phyloP scores from a whole-genome alignment of 2,329 filamentous ascomycete genomes.

The Xylaria sp. region DNA sequence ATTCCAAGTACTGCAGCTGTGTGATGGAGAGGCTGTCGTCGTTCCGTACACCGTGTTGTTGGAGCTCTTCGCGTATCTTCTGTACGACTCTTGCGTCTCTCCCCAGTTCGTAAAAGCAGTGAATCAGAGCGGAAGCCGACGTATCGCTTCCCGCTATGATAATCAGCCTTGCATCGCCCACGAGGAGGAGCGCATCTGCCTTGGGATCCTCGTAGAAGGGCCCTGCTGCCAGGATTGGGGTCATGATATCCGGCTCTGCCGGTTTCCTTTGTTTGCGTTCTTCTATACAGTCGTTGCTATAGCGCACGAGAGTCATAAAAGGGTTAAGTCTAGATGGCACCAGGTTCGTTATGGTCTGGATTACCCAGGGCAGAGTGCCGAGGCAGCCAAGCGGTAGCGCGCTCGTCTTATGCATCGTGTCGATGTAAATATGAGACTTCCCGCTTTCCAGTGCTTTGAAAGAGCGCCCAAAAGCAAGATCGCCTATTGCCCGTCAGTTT shows the following conservation, averaged over 20 bases:
- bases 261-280: conserved; percentile 36
- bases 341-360: conserved; percentile 33
- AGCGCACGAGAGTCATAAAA: conserved; percentile 33
- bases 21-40: conserved; percentile 32
- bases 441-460: conserved; percentile 34
- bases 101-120: conserved; percentile 35
- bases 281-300: conserved; percentile 34
- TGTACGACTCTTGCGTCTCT: conserved; percentile 15
- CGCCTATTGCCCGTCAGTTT: conserved; percentile 28
- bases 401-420: conserved; percentile 38
- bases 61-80: conserved; percentile 32
- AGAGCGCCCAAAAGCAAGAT: conserved; percentile 39
- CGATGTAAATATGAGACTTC: conserved; percentile 36
- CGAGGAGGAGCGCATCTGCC: conserved; percentile 34
- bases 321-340: conserved; percentile 35
- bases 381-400: conserved; percentile 33
- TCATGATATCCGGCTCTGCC: conserved; percentile 37
- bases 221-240: conserved; percentile 33
- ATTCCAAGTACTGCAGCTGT: conserved; percentile 29
- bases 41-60: conserved; percentile 27
- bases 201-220: conserved; percentile 32
- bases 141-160: conserved; percentile 40
- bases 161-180: conserved; percentile 34
- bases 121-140: conserved; percentile 31
- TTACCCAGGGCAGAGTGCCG: conserved; percentile 36